Base-by-base conservation (phyloP, 305 asterid genomes). In the Petunia hybrid region DNA sequence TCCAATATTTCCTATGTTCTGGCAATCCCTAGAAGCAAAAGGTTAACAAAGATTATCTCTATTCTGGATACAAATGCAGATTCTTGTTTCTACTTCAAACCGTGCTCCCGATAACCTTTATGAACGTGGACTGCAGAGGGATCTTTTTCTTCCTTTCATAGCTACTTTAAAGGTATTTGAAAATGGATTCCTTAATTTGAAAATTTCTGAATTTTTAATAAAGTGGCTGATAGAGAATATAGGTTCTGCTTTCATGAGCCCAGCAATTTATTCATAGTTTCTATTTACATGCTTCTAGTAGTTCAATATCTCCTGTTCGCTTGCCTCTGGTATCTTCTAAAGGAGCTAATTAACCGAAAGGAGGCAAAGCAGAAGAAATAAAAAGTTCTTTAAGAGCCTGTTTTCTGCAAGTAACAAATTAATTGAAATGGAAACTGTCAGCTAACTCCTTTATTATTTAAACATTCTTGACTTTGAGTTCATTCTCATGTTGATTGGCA, bases 91-190 rank as follows among this genome's bases (percentile, higher is more conserved):
- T 76, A 96, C 99, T 55, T 94, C 99, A 70, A 96, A 96, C 80
- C 98, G 99, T 86, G 97, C 98, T 77, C 98, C 99, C 2, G 98
- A 94, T 89, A 96, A 90, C n/a, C 98, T 96, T 76, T 96, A 96
- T 56, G 99, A 94, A 89, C 94, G 98, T 81, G 99, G 99, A 31
- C 82, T 96, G 48, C 99, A 96, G 83, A 92, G 99, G 84, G 99
- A 96, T 83, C 92, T 96, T 76, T 96, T 94, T 88, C 95, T 96
- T 84, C 98, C 98, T 81, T 96, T 92, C 82, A 96, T 96, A 85
- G 92, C 94, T 80, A 87, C 95, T 83, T 74, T 96, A 79, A 94
- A 96, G 98, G 99, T 96, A 89, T 43, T 63, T 57, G 35, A 70
- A 22, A 43, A 38, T 46, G 77, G 9, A 41, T 45, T 22, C 31